These are phyloP conservation scores for Beauveria scarabaeidicola DNA, from an alignment of 2,329 filamentous ascomycete genomes.

Conservation along the genomic window DNA sequence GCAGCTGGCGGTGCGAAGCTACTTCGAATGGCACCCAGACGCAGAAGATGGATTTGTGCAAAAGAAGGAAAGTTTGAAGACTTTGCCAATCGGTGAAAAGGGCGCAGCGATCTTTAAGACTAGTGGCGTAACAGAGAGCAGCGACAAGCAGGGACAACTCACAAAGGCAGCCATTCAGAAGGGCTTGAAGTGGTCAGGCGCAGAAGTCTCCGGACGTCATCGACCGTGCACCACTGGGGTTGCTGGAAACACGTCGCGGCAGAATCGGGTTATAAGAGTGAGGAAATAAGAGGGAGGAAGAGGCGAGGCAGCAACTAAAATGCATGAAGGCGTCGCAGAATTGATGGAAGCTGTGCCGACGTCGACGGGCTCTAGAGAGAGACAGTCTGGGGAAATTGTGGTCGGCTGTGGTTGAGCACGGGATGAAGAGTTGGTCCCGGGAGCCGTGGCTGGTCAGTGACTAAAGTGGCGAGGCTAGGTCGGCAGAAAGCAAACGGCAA, in stretches of 20 bases:
- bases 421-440: constrained; percentile 6
- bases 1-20: background rate
- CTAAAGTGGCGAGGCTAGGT: background rate
- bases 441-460: background rate
- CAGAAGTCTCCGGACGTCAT: constrained; percentile 10
- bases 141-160: constrained; percentile 3
- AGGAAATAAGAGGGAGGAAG: background rate
- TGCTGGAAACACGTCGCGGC: background rate
- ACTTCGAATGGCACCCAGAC: background rate
- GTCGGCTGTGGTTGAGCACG: background rate
- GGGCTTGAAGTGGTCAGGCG: constrained; percentile 9
- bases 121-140: background rate
- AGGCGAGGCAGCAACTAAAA: background rate
- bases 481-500: background rate
- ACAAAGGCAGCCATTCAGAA: constrained; percentile 12
- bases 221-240: constrained; percentile 4
- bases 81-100: background rate
- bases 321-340: constrained; percentile 1
- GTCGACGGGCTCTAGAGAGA: background rate
- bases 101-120: background rate
- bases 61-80: background rate
- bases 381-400: constrained; percentile 4
- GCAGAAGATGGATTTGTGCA: too few species aligned
- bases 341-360: background rate
- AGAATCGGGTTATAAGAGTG: too few species aligned